Evolutionary conservation across 169 alveolate genomes (phyloP).

Genomic region (Theileria sp.): DNA sequence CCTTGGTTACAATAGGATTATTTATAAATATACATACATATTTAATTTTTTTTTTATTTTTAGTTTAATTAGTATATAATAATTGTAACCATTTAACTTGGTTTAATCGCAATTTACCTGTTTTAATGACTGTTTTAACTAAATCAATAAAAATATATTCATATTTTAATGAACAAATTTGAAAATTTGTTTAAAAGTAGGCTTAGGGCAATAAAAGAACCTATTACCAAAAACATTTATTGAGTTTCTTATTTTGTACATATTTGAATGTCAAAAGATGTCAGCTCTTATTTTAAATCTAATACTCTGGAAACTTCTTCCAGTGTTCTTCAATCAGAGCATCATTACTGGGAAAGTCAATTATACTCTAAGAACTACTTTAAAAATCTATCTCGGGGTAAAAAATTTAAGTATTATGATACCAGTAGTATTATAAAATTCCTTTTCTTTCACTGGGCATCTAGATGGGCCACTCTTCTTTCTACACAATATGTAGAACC

Average conservation of each 20-base stretch:
- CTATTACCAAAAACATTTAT: too few relatives aligned
- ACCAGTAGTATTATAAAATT: slow-evolving; percentile 24
- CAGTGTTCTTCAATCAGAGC: neutral
- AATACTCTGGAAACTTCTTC: neutral
- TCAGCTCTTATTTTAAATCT: too few relatives aligned
- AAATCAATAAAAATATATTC: too few relatives aligned
- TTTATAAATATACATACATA: neutral
- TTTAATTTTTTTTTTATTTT: too few relatives aligned
- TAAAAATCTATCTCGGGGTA: neutral
- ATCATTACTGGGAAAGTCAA: neutral
- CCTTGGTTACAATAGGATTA: too few relatives aligned
- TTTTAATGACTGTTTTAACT: neutral
- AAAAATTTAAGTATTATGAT: slow-evolving; percentile 2
- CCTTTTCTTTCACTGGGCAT: slow-evolving; percentile 34
- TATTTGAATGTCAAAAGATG: neutral
- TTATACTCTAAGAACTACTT: neutral
- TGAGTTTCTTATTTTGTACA: neutral
- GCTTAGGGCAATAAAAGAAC: too few relatives aligned
- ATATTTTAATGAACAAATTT: too few relatives aligned
- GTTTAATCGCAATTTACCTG: neutral
- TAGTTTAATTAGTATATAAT: too few relatives aligned
- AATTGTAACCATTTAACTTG: neutral
- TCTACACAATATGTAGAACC: slow-evolving; percentile 15
- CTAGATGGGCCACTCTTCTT: slow-evolving; percentile 20
- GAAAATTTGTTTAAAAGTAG: neutral